phyloP scores from a whole-genome alignment of 371 early-diverging fungal genomes.

The Umbelopsis sp. region DNA sequence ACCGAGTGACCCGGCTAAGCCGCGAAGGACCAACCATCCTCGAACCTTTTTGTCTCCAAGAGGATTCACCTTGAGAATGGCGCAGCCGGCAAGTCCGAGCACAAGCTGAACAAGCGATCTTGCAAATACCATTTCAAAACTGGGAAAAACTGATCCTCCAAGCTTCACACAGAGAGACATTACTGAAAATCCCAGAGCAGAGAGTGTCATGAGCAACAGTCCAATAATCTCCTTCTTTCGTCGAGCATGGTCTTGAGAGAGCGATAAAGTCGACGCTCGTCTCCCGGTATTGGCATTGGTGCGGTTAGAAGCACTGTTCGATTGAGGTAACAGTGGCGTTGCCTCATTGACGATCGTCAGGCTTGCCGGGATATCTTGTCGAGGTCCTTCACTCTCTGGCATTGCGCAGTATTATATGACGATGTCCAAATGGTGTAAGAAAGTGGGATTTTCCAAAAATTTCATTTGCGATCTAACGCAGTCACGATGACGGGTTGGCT shows the following conservation, averaged over 20 bases:
- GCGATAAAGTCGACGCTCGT: slow-evolving; percentile 1
- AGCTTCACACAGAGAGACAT: slow-evolving; percentile 76
- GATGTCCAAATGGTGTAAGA: not conserved
- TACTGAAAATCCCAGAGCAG: slow-evolving; percentile 72
- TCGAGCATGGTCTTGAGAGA: not conserved
- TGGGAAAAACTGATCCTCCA: slow-evolving; percentile 56
- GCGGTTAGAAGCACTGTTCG: not conserved
- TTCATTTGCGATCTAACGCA: not conserved
- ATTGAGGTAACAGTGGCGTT: slow-evolving; percentile 2
- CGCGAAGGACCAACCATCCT: slow-evolving; percentile 65
- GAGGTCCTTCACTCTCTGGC: not conserved
- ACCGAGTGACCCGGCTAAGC: slow-evolving; percentile 66
- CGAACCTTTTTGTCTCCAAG: slow-evolving; percentile 57
- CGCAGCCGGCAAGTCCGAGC: slow-evolving; percentile 58
- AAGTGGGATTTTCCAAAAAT: not conserved
- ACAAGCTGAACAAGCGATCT: slow-evolving; percentile 67
- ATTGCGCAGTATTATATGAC: not conserved
- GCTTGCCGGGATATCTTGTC: slow-evolving; percentile 8
- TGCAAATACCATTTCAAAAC: slow-evolving; percentile 73
- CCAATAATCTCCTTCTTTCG: slow-evolving; percentile 5
- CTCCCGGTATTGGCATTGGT: not conserved
- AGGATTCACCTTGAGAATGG: slow-evolving; percentile 52
- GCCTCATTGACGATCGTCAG: slow-evolving; percentile 8
- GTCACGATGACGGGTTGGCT: not conserved
- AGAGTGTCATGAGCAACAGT: slow-evolving; percentile 57